These are phyloP conservation scores for Ascochyta koolunga DNA, from an alignment of 2,329 filamentous ascomycete species.

Conservation along the genomic window DNA sequence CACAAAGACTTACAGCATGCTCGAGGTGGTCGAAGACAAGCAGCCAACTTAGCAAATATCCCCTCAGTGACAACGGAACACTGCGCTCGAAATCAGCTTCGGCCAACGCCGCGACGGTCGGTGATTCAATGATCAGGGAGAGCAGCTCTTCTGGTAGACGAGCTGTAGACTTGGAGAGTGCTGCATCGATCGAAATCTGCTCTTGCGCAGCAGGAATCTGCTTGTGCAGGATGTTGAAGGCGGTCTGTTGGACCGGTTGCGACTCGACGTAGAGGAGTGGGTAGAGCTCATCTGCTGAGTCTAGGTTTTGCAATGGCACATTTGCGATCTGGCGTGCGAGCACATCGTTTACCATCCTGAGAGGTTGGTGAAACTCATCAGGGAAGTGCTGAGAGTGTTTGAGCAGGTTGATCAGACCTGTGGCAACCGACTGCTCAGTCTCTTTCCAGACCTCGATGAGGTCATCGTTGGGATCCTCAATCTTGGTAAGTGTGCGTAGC, in stretches of 20 bases:
- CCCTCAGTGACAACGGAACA: conserved; percentile 73
- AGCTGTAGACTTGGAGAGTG: conserved; percentile 72
- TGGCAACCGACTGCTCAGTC: conserved; percentile 61
- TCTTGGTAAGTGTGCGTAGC: conserved; percentile 62
- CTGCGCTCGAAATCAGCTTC: conserved; percentile 67
- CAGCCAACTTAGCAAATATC: conserved; percentile 88
- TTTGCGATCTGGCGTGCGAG: conserved; percentile 72
- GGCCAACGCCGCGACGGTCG: conserved; percentile 70
- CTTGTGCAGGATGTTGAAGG: conserved; percentile 79
- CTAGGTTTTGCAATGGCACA: conserved; percentile 66
- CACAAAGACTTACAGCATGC: conserved; percentile 59
- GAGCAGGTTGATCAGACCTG: conserved; percentile 68
- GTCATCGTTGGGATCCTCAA: conserved; percentile 81
- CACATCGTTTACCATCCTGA: conserved; percentile 76
- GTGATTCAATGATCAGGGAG: conserved; percentile 79
- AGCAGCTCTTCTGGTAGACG: conserved; percentile 83
- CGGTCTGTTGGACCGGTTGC: conserved; percentile 75
- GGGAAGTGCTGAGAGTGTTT: conserved; percentile 58
- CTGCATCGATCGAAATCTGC: conserved; percentile 78
- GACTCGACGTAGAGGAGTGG: conserved; percentile 77
- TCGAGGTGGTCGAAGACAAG: conserved; percentile 86
- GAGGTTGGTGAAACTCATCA: conserved; percentile 66
- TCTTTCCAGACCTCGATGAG: conserved; percentile 75
- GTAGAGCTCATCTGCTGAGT: conserved; percentile 73
- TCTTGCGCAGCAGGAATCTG: conserved; percentile 81